These are phyloP conservation scores for Arthromyces matolae DNA, from an alignment of 768 basidiomycete genomes.

Conservation along the genomic window DNA sequence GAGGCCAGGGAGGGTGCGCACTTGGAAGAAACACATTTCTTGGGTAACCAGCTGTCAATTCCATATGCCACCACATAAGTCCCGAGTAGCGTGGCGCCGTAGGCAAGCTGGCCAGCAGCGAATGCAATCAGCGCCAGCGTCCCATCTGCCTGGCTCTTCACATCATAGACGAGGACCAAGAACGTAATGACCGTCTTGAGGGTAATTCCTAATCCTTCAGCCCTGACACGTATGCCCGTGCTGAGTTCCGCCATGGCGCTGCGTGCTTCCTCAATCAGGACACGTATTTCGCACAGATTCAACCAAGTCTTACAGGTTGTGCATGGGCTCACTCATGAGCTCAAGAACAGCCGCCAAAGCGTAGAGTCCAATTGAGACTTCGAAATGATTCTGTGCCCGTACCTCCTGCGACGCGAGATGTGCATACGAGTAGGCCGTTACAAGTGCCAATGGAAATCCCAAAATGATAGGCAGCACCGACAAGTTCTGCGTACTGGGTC, in stretches of 20 bases:
- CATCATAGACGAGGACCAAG: constrained; percentile 53
- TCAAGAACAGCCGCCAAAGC: constrained; percentile 72
- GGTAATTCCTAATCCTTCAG: constrained; percentile 83
- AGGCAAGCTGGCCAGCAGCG: constrained; percentile 79
- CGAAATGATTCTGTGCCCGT: constrained; percentile 61
- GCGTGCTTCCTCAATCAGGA: constrained; percentile 8
- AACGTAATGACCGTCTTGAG: constrained; percentile 73
- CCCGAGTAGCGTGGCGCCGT: constrained; percentile 54
- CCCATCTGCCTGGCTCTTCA: constrained; percentile 25
- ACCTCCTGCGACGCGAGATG: constrained; percentile 50
- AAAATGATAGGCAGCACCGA: constrained; percentile 64
- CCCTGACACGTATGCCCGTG: constrained; percentile 70
- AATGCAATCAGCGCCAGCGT: constrained; percentile 74
- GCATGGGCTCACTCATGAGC: constrained; percentile 78
- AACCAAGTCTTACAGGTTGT: constrained; percentile 51
- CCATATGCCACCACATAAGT: constrained; percentile 52
- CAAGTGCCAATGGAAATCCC: constrained; percentile 61
- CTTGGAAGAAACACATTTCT: constrained; percentile 15
- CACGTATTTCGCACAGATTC: background rate
- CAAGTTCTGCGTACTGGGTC: constrained; percentile 37
- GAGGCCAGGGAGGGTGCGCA: constrained; percentile 2
- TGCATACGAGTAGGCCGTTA: constrained; percentile 52
- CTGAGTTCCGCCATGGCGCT: constrained; percentile 67
- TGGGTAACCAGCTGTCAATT: constrained; percentile 29
- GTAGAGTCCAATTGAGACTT: constrained; percentile 62